These are phyloP conservation scores for Alternaria burnsii DNA, from an alignment of 2,329 filamentous ascomycete genomes.

Conservation along the genomic window DNA sequence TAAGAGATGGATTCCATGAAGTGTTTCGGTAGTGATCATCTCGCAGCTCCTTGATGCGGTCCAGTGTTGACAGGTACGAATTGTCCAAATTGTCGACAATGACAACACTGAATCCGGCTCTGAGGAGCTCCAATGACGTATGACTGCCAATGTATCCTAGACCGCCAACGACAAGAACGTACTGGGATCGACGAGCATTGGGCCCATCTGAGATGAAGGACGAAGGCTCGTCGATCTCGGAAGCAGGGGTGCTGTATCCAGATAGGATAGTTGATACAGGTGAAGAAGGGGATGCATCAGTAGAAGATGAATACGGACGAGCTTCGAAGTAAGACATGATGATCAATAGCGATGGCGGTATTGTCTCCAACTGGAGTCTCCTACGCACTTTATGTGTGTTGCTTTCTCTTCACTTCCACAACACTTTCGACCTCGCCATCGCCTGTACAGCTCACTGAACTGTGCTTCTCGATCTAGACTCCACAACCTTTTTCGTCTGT, in stretches of 20 bases:
- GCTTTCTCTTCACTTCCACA: neutral
- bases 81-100: slow-evolving; percentile 54
- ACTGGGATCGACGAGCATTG: neutral
- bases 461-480: neutral
- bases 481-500: neutral
- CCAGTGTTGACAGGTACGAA: slow-evolving; percentile 38
- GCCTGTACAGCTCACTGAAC: neutral
- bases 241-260: neutral
- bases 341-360: neutral
- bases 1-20: slow-evolving; percentile 45
- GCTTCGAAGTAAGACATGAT: neutral
- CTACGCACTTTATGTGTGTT: neutral
- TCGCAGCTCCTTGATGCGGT: slow-evolving; percentile 27
- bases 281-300: neutral
- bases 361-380: neutral
- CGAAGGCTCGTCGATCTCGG: neutral
- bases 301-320: neutral
- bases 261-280: neutral
- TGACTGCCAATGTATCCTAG: slow-evolving; percentile 64
- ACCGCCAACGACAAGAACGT: slow-evolving; percentile 48
- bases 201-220: neutral
- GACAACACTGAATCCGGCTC: slow-evolving; percentile 60
- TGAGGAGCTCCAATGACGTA: slow-evolving; percentile 60
- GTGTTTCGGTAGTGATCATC: neutral
- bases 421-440: neutral